Evolutionary conservation across 176 grass and related monocot species (phyloP).

Genomic region (Thalia dealbata): DNA sequence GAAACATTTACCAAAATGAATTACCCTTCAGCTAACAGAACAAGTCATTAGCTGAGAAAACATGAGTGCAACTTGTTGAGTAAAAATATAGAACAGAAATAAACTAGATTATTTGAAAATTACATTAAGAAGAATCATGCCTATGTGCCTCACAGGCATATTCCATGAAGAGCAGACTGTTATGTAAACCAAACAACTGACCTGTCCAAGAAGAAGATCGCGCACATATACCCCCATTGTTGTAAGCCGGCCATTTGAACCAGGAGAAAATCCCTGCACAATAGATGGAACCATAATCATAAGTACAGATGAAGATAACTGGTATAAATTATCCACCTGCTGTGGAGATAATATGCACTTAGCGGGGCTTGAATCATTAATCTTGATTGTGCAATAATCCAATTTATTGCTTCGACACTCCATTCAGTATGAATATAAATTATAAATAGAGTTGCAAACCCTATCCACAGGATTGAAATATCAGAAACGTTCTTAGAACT

Average conservation of each 20-base stretch:
- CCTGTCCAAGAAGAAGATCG: conserved; percentile 96
- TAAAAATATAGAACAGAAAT: background rate
- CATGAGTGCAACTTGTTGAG: conserved; percentile 4
- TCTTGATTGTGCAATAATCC: background rate
- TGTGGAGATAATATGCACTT: background rate
- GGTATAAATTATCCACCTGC: too few species aligned
- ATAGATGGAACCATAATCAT: too few species aligned
- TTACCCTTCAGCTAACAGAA: conserved; percentile 27
- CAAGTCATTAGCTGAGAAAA: conserved; percentile 36
- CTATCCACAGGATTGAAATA: background rate
- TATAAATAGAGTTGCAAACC: background rate
- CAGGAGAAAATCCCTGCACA: conserved; percentile 86
- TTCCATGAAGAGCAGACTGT: background rate
- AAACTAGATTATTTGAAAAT: background rate
- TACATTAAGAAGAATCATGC: background rate
- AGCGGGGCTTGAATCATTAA: background rate
- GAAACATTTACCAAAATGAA: conserved; percentile 46
- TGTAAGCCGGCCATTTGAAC: conserved; percentile 68
- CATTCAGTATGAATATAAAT: background rate
- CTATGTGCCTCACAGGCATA: background rate
- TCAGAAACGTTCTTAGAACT: background rate
- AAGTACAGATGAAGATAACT: too few species aligned
- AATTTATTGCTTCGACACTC: background rate
- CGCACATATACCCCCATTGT: conserved; percentile 96
- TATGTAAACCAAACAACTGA: conserved; percentile 24